Evolutionary conservation across 2,329 filamentous ascomycete species (phyloP).

Genomic region (Geosmithia flava): DNA sequence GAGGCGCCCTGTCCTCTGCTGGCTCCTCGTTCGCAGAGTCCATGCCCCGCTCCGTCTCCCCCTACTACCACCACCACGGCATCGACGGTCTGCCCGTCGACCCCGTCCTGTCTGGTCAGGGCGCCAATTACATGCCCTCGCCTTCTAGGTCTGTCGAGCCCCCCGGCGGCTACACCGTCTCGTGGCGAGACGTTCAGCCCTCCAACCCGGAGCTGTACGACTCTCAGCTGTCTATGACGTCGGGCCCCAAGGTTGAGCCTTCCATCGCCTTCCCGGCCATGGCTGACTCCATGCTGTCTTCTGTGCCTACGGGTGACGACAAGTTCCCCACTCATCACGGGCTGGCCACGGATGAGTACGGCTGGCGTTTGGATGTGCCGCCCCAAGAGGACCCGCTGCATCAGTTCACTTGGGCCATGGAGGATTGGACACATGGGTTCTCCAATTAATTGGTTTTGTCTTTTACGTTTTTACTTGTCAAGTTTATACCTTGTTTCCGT

Average conservation of each 20-base stretch:
- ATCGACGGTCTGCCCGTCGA: neutral
- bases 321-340: neutral
- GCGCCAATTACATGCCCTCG: neutral
- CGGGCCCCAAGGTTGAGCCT: too few species aligned
- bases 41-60: neutral
- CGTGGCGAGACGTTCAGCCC: neutral
- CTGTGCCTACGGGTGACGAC: neutral
- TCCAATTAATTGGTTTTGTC: neutral
- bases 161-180: neutral
- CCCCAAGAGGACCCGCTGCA: neutral
- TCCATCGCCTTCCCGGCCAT: neutral
- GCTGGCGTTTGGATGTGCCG: slow-evolving; percentile 1
- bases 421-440: neutral
- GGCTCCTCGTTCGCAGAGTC: neutral
- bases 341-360: neutral
- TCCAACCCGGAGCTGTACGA: neutral
- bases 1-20: neutral
- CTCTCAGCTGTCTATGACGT: neutral
- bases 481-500: neutral
- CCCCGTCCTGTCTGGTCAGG: neutral
- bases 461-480: too few species aligned
- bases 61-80: neutral
- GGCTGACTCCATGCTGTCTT: neutral
- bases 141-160: neutral
- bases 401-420: neutral